Evolutionary conservation across 805 yeast genomes (phyloP), one percentile per base, ranked within the genome.

Genomic region (Spathaspora boniae): DNA sequence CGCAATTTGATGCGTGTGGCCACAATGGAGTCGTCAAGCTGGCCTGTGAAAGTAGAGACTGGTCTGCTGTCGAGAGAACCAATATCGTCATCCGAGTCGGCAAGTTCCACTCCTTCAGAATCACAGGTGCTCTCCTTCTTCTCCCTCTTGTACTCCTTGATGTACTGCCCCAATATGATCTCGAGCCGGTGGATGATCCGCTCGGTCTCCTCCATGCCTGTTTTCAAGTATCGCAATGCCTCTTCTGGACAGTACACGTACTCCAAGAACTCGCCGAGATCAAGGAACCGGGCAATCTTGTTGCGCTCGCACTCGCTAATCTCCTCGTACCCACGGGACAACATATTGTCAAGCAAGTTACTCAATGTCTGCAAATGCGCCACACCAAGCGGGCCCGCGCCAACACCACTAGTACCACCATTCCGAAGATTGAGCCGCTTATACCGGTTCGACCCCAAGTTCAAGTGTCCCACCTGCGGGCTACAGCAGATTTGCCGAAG

Each of bases 401-500:
- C 29, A n/a, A n/a, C n/a, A 33, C 26, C 35, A 33, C 35, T 33
- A n/a, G 15, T 8, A 18, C 9, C 15, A 22, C 14, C 8, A n/a
- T 15, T 15, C 9, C 41, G 18, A n/a, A 37, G 18, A 36, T 33
- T 42, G 32, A 54, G 41, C 4, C 53, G 36, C 23, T 48, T 48
- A 38, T 55, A 54, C 37, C 53, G 50, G 20, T 50, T 50, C 0
- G 53, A 39, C 9, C 51, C 48, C 16, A 54, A 26, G 32, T 50
- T 48, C 4, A 66, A 40, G 23, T 54, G 51, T 1, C 72, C 72
- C 12, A 67, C 59, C 36, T 74, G 76, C 1, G 95, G 86, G 59
- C 86, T 94, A 40, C 93, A 85, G 47, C 97, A 91, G 0, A 85
- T 69, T 48, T 85, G 87, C 22, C 98, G 67, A 19, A 91, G 59